These are phyloP conservation scores for Eruca vesicaria DNA, from an alignment of 441 rosid genomes.

Conservation along the genomic window DNA sequence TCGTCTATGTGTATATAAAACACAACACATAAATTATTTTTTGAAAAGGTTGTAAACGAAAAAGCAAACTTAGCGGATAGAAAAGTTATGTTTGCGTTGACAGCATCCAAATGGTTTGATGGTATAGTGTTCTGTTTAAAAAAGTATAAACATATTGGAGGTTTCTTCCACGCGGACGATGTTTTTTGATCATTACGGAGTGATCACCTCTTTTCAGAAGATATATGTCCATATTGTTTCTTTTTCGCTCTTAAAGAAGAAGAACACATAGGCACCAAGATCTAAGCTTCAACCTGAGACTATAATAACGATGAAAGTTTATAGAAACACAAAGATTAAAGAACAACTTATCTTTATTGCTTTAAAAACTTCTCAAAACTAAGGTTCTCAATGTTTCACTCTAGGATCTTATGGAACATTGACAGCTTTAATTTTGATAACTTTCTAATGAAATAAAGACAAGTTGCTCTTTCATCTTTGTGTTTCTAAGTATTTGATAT, in stretches of 20 bases:
- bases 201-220: neutral
- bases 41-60: neutral
- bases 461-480: too few species aligned
- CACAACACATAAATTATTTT: neutral
- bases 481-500: too few species aligned
- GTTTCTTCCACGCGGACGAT: neutral
- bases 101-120: neutral
- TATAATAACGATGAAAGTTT: too few species aligned
- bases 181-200: neutral
- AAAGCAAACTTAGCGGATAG: neutral
- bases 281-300: too few species aligned
- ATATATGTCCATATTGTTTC: neutral
- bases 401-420: too few species aligned
- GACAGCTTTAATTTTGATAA: too few species aligned
- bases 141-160: neutral
- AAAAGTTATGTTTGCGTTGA: neutral
- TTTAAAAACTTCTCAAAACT: too few species aligned
- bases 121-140: neutral
- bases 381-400: too few species aligned
- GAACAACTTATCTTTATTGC: too few species aligned
- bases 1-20: too few species aligned
- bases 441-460: too few species aligned
- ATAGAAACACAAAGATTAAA: too few species aligned
- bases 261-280: neutral
- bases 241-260: neutral